Conservation (phyloP, 192 early-diverging fungal species). For the Rhizoclosmatium globosum region DNA sequence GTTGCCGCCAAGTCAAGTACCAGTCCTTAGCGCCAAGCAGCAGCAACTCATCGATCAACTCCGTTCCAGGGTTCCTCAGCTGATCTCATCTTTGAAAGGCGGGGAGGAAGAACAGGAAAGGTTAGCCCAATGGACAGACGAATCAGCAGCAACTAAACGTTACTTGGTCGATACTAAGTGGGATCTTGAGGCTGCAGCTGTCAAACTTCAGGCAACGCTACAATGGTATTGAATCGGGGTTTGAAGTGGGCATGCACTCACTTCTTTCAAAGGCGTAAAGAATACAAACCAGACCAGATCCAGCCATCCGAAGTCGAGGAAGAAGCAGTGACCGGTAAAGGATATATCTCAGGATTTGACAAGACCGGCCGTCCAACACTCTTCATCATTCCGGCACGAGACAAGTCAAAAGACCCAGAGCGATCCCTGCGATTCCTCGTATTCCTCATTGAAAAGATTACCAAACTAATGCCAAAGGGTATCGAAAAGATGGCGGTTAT, state of each 20-base stretch:
- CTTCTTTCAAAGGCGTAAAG: conserved; percentile 63
- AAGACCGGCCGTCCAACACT: conserved; percentile 16
- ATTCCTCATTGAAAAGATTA: conserved; percentile 78
- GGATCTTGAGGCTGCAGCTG: conserved; percentile 6
- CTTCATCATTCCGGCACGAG: conserved; percentile 66
- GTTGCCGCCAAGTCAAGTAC: background rate
- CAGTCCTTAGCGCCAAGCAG: background rate
- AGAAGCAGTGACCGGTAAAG: conserved; percentile 84
- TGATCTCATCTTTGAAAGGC: background rate
- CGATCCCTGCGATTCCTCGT: conserved; percentile 82
- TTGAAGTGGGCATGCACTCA: too few relatives aligned
- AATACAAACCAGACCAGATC: conserved; percentile 73
- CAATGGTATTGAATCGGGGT: background rate
- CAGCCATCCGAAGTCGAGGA: conserved; percentile 72
- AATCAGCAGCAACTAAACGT: background rate
- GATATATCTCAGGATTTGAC: conserved; percentile 76
- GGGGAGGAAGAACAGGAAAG: conserved; percentile 2
- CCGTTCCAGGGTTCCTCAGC: background rate
- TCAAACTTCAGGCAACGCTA: conserved; percentile 11
- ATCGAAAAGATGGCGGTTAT: conserved; percentile 81
- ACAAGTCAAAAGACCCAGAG: conserved; percentile 76
- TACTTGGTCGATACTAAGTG: conserved; percentile 15
- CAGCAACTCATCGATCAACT: background rate
- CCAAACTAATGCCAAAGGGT: conserved; percentile 71
- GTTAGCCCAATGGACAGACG: conserved; percentile 5